Evolutionary conservation across 805 yeast species (phyloP).

Genomic region (Jamesozyma lodderae): DNA sequence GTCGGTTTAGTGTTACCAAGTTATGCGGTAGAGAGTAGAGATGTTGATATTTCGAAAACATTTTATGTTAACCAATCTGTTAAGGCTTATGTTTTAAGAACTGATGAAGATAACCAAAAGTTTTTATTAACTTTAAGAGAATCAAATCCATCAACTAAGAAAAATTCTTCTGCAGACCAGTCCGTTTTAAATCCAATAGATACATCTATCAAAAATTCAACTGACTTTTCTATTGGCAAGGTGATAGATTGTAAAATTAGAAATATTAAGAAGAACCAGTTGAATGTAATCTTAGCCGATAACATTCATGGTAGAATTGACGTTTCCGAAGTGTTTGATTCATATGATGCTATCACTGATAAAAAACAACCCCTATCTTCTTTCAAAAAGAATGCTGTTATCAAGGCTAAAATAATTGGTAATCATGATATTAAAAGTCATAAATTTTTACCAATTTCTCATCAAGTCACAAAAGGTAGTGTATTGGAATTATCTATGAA

Average conservation of each 20-base stretch:
- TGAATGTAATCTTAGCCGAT: constrained; percentile 68
- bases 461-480: constrained; percentile 43
- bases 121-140: constrained; percentile 57
- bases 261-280: constrained; percentile 59
- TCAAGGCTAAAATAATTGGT: constrained; percentile 66
- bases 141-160: constrained; percentile 15
- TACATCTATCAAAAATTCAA: constrained; percentile 34
- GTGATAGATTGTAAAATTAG: constrained; percentile 52
- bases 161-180: constrained; percentile 5
- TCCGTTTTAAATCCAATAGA: constrained; percentile 55
- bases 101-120: constrained; percentile 61
- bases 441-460: constrained; percentile 56
- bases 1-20: constrained; percentile 78
- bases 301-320: constrained; percentile 75
- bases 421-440: constrained; percentile 63
- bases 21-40: constrained; percentile 48
- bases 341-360: constrained; percentile 46
- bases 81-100: constrained; percentile 51
- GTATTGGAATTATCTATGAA: constrained; percentile 59
- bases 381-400: constrained; percentile 48
- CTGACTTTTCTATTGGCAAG: constrained; percentile 53
- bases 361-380: constrained; percentile 46
- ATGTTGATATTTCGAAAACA: constrained; percentile 43
- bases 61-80: constrained; percentile 66
- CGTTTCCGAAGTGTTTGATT: constrained; percentile 56